Conservation (phyloP, 2,329 filamentous ascomycete species). For the Fusarium cicatricum region DNA sequence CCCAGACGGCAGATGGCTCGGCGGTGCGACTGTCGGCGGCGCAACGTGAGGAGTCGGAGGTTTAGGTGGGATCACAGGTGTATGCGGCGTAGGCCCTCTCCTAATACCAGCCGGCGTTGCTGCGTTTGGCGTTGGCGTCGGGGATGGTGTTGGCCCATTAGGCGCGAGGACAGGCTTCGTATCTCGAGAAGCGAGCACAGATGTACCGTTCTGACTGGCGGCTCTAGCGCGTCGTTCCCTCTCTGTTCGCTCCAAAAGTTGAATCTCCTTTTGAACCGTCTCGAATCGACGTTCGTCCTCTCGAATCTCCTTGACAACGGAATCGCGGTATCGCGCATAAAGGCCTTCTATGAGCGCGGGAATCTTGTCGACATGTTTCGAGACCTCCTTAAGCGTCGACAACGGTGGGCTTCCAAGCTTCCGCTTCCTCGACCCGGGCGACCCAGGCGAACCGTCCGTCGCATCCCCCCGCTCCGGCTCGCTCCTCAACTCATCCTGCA, state of each 20-base stretch:
- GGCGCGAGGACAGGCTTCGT: conserved; percentile 38
- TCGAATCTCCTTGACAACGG: conserved; percentile 73
- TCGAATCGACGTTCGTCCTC: conserved; percentile 76
- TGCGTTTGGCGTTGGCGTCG: conserved; percentile 27
- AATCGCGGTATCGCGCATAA: conserved; percentile 77
- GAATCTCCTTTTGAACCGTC: conserved; percentile 71
- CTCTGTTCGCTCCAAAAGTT: conserved; percentile 66
- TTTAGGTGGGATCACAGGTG: conserved; percentile 49
- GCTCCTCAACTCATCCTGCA: conserved; percentile 74
- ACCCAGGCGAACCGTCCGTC: conserved; percentile 56
- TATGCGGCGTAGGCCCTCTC: conserved; percentile 43
- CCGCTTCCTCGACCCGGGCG: conserved; percentile 73
- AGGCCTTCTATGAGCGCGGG: conserved; percentile 76
- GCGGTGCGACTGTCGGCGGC: conserved; percentile 40
- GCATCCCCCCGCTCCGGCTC: conserved; percentile 53
- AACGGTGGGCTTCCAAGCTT: conserved; percentile 73
- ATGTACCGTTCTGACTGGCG: conserved; percentile 47
- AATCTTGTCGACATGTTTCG: conserved; percentile 72
- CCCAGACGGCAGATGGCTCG: conserved; percentile 41
- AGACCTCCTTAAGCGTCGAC: conserved; percentile 71
- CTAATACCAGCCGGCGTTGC: conserved; percentile 37
- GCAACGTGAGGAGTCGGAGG: conserved; percentile 35
- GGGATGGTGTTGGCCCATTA: conserved; percentile 38
- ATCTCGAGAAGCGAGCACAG: conserved; percentile 46
- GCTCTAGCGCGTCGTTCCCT: conserved; percentile 49